Evolutionary conservation across 305 asterid genomes (phyloP).

Genomic region (Solanum chacoense): DNA sequence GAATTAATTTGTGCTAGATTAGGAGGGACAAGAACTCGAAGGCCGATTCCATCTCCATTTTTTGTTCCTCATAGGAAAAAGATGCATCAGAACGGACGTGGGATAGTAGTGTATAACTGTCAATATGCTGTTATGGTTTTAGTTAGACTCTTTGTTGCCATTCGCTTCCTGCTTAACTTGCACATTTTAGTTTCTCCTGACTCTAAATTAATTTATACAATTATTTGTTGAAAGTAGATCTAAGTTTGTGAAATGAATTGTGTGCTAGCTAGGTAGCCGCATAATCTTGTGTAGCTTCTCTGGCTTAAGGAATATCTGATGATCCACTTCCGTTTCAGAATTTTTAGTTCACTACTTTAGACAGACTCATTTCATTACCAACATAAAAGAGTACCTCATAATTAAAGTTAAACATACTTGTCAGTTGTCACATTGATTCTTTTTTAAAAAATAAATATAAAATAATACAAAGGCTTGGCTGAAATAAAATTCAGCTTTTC

Average conservation of each 20-base stretch:
- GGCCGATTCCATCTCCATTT: neutral
- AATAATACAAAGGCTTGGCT: neutral
- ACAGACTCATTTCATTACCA: neutral
- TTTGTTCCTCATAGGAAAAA: neutral
- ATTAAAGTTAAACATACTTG: neutral
- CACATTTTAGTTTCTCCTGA: neutral
- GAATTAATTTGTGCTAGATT: neutral
- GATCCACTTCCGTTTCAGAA: neutral
- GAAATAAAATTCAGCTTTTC: neutral
- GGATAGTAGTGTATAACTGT: neutral
- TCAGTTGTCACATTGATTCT: neutral
- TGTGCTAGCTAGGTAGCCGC: neutral
- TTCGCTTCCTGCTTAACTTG: neutral
- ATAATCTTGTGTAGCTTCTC: neutral
- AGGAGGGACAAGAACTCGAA: neutral
- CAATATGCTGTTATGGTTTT: neutral
- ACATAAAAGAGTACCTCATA: neutral
- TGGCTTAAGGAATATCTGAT: neutral
- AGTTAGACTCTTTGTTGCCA: neutral
- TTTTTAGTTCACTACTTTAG: neutral
- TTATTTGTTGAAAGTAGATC: neutral
- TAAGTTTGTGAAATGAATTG: neutral
- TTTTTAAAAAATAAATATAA: neutral
- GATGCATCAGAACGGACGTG: neutral
- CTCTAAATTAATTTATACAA: neutral